Evolutionary conservation across 768 basidiomycete genomes (phyloP), one percentile per base, ranked within the genome.

Genomic region (Brasilioporus rufonigricans): DNA sequence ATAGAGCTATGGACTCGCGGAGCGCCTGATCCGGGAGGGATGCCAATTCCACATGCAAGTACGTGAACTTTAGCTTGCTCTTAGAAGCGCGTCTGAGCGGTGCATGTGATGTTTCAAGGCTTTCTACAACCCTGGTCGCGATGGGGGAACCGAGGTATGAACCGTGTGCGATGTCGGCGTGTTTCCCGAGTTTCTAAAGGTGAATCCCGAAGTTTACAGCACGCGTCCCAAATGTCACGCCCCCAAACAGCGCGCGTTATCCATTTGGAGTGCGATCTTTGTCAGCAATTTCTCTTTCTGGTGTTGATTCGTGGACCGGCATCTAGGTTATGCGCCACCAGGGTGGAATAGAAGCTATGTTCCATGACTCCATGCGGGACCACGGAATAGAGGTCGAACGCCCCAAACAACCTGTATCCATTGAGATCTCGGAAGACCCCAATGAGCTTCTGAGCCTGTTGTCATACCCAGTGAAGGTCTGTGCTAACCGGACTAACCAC

Each of bases 41-140:
- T 83, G 82, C 54, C 85, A 87, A 45, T 76, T 91, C 77, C 81
- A 88, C 56, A 78, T 81, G 70, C 81, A 81, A 48, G 89, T 89
- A 66, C 55, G 82, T 73, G 4, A 16, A 5, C 18, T 39, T 41
- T 2, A 0, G 8, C 40, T 16, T 12, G 21, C 7, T 3, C 27
- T n/a, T n/a, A 8, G 12, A 29, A 12, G 19, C 7, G 7, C 16
- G n/a, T 21, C 26, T 48, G 38, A 46, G n/a, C 8, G 13, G n/a
- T n/a, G n/a, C n/a, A n/a, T n/a, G n/a, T 4, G 2, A 14, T 36
- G 38, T 4, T 32, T 23, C 5, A 44, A 91, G 89, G 83, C 87
- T 9, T 89, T 90, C 66, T 91, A 90, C 62, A 85, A 88, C 58
- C 88, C 89, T 4, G 74, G 76, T 19, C 68, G 74, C 1, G 61